Conservation (phyloP, 75 land plant species). For the Picea glauca region DNA sequence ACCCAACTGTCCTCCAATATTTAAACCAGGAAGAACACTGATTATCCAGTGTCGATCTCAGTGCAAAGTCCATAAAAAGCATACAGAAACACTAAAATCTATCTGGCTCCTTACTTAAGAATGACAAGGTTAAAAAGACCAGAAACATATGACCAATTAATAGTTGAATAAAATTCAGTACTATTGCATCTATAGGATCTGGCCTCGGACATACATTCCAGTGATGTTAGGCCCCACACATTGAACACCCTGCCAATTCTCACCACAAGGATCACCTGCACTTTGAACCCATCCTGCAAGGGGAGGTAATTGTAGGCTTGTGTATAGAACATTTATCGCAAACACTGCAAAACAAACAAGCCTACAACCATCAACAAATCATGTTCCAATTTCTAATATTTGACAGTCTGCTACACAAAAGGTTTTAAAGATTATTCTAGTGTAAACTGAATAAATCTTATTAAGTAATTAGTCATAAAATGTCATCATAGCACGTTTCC, state of each 20-base stretch:
- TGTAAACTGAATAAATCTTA: not conserved
- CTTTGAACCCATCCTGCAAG: slow-evolving; percentile 55
- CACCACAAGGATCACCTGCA: slow-evolving; percentile 72
- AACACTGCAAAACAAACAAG: slow-evolving; percentile 24
- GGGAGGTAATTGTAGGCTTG: slow-evolving; percentile 44
- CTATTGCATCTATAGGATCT: not conserved
- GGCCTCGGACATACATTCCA: slow-evolving; percentile 36
- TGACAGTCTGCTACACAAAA: not conserved
- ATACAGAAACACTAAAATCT: not conserved
- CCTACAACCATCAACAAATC: not conserved
- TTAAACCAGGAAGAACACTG: slow-evolving; percentile 18
- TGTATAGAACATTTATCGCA: slow-evolving; percentile 57
- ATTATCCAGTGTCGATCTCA: not conserved
- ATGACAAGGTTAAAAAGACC: not conserved
- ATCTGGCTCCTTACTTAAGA: not conserved
- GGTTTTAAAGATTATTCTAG: not conserved
- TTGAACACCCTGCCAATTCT: slow-evolving; percentile 59
- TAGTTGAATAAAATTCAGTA: not conserved
- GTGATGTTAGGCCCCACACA: slow-evolving; percentile 67
- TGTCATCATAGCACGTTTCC: not conserved
- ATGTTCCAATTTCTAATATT: not conserved
- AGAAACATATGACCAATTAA: not conserved
- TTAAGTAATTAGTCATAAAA: not conserved
- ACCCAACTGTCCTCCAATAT: slow-evolving; percentile 55
- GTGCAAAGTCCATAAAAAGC: not conserved